Conservation (phyloP, 371 early-diverging fungal genomes). For the Mortierella sp. region DNA sequence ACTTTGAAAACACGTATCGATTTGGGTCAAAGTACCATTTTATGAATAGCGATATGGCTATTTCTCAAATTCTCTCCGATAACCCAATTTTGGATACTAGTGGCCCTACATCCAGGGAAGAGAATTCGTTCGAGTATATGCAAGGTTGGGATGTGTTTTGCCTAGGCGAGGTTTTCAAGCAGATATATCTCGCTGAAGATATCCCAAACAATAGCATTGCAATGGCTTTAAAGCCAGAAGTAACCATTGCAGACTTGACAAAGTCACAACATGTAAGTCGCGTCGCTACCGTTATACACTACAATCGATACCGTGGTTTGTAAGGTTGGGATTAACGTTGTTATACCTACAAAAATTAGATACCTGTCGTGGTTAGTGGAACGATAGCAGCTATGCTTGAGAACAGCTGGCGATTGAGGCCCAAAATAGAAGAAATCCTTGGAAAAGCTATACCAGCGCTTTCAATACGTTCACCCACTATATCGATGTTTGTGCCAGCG, state of each 20-base stretch:
- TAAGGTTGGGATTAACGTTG: not conserved
- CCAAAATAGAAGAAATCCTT: constrained; percentile 68
- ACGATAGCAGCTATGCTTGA: constrained; percentile 62
- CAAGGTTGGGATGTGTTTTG: constrained; percentile 71
- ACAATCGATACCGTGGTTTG: too few species aligned
- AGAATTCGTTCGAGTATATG: constrained; percentile 56
- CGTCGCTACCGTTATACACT: not conserved
- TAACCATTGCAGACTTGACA: constrained; percentile 23
- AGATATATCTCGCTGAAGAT: constrained; percentile 59
- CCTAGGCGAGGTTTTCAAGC: constrained; percentile 65
- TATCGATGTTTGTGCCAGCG: constrained; percentile 66
- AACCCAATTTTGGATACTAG: not conserved
- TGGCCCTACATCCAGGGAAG: not conserved
- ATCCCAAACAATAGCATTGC: constrained; percentile 51
- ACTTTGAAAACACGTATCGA: constrained; percentile 66
- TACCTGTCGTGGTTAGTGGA: constrained; percentile 62
- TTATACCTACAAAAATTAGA: constrained; percentile 34
- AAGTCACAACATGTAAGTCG: constrained; percentile 26
- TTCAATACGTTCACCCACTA: constrained; percentile 57
- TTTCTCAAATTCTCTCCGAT: constrained; percentile 19
- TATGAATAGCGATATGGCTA: constrained; percentile 38
- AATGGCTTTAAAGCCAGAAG: constrained; percentile 29
- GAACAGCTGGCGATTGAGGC: constrained; percentile 63
- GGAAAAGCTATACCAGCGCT: constrained; percentile 66
- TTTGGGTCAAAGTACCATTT: constrained; percentile 69